These are phyloP conservation scores for Nakazawaea wickerhamii DNA, from an alignment of 805 yeast genomes.

Conservation along the genomic window DNA sequence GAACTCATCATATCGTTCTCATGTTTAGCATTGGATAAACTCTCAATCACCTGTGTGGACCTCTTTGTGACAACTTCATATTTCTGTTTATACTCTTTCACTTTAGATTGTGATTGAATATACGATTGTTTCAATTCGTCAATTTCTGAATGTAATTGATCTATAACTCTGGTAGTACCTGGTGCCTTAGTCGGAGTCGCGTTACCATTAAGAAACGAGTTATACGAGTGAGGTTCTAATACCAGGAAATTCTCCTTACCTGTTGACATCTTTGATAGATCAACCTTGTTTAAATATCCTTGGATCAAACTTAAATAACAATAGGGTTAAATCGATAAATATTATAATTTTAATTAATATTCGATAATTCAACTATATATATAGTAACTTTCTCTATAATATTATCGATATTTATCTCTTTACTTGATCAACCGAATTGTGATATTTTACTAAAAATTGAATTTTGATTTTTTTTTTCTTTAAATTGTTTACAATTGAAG, in stretches of 20 bases:
- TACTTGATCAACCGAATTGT: too few relatives aligned
- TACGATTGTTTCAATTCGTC: conserved; percentile 22
- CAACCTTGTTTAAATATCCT: too few relatives aligned
- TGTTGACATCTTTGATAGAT: conserved; percentile 1
- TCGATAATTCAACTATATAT: too few relatives aligned
- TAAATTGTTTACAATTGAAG: too few relatives aligned
- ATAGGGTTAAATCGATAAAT: background rate
- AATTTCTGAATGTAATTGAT: conserved; percentile 25
- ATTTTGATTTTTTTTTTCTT: too few relatives aligned
- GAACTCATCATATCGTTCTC: conserved; percentile 73
- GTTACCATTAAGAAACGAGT: background rate
- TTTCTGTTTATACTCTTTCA: conserved; percentile 48
- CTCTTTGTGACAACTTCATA: conserved; percentile 40
- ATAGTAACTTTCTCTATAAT: too few relatives aligned
- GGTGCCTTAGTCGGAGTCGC: conserved; percentile 1
- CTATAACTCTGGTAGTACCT: conserved; percentile 27
- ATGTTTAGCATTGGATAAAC: conserved; percentile 64
- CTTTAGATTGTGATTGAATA: conserved; percentile 22
- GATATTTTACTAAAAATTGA: too few relatives aligned
- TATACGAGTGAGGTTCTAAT: conserved; percentile 3
- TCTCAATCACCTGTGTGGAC: conserved; percentile 54
- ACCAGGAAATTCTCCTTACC: conserved; percentile 7
- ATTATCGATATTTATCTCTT: too few relatives aligned
- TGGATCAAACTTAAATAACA: too few relatives aligned
- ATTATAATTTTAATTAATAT: too few relatives aligned